These are phyloP conservation scores for Insectozyma bohioensis DNA, from an alignment of 1,139 yeast species.

Conservation along the genomic window DNA sequence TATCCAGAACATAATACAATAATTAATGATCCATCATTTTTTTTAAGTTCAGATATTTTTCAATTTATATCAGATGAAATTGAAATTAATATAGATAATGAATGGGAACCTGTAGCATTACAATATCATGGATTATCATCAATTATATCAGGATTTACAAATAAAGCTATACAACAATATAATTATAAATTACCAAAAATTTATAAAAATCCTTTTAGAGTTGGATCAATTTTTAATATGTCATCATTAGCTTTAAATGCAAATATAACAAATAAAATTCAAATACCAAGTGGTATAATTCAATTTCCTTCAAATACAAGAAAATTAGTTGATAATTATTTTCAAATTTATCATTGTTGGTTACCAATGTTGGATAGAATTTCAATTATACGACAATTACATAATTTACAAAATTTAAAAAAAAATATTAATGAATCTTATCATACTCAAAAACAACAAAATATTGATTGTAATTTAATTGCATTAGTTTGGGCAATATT, in stretches of 20 bases:
- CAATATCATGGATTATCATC: slow-evolving; percentile 25
- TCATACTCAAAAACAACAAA: slow-evolving; percentile 10
- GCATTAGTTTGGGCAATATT: slow-evolving; percentile 24
- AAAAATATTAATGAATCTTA: slow-evolving; percentile 3
- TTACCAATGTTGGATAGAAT: slow-evolving; percentile 24
- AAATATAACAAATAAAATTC: slow-evolving; percentile 13
- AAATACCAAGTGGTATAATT: slow-evolving; percentile 18
- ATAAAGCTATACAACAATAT: slow-evolving; percentile 15
- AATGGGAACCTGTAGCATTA: slow-evolving; percentile 23
- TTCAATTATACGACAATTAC: slow-evolving; percentile 17
- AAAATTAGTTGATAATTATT: slow-evolving; percentile 18
- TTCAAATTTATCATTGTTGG: slow-evolving; percentile 21
- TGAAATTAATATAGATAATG: slow-evolving; percentile 12
- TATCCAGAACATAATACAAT: too few relatives aligned
- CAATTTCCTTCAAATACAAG: slow-evolving; percentile 20
- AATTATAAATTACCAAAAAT: slow-evolving; percentile 10
- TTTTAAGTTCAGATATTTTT: slow-evolving; percentile 20
- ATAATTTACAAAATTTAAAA: slow-evolving; percentile 11
- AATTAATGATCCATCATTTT: slow-evolving; percentile 19
- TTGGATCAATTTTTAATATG: slow-evolving; percentile 24
- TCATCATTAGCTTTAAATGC: slow-evolving; percentile 21
- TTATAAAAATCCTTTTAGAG: slow-evolving; percentile 21
- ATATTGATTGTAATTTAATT: slow-evolving; percentile 20
- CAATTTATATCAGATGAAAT: slow-evolving; percentile 20
- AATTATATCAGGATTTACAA: slow-evolving; percentile 23